Evolutionary conservation across 805 yeast genomes (phyloP).

Genomic region (Millerozyma acaciae): DNA sequence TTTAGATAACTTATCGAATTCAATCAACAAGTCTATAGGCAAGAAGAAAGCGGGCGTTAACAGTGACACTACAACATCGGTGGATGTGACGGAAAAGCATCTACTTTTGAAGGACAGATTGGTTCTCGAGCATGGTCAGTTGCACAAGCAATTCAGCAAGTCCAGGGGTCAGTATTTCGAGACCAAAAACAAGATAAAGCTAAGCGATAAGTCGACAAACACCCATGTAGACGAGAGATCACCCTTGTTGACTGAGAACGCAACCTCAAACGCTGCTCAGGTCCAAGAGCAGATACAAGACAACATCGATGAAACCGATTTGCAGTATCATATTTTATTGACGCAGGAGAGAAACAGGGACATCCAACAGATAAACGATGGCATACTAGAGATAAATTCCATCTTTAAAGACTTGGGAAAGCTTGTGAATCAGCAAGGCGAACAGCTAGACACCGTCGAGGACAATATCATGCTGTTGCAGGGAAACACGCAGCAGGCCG

Average conservation of each 20-base stretch:
- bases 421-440: conserved; percentile 80
- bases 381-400: conserved; percentile 79
- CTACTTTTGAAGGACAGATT: conserved; percentile 49
- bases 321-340: conserved; percentile 60
- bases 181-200: conserved; percentile 10
- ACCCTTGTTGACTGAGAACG: conserved; percentile 32
- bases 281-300: conserved; percentile 35
- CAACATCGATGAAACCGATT: conserved; percentile 42
- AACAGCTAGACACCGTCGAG: conserved; percentile 78
- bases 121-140: conserved; percentile 50
- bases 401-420: conserved; percentile 79
- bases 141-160: conserved; percentile 42
- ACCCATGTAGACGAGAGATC: conserved; percentile 24
- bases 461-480: conserved; percentile 66
- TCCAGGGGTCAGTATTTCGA: conserved; percentile 48
- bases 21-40: conserved; percentile 27
- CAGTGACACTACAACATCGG: conserved; percentile 6
- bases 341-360: conserved; percentile 74
- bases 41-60: conserved; percentile 7
- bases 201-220: neutral
- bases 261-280: conserved; percentile 23
- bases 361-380: conserved; percentile 66
- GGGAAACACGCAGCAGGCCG: conserved; percentile 64
- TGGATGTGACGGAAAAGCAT: conserved; percentile 36
- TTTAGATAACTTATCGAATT: conserved; percentile 21